Base-by-base conservation (phyloP, 352 stramenopile species). In the Phytophthora nicotianae region DNA sequence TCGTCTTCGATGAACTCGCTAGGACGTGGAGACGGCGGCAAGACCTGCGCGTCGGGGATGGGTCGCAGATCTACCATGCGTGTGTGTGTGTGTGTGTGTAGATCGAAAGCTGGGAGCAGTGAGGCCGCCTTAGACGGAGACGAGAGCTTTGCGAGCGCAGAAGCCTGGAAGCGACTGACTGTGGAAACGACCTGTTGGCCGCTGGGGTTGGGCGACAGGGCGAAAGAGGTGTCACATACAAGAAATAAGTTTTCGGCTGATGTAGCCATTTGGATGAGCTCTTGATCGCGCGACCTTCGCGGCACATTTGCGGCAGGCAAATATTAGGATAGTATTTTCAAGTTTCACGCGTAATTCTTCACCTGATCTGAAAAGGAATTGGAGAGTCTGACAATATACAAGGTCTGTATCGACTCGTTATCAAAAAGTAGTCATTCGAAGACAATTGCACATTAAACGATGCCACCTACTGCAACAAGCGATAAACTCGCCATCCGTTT, bases 1-100 rank as follows among this genome's bases (percentile, higher is more conserved):
- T 91, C 75, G 20, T 87, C 68, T 0, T 78, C 65, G 11, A 24
- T 42, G 6, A 42, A 8, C 3, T 26, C 50, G 47, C 35, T 49
- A 16, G 68, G 17, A 10, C 37, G 45, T 10, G 23, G 46, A 11
- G 32, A 38, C 32, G 32, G 48, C 4, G 29, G 48, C 10, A 32
- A 11, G 17, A 23, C 49, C n/a, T 32, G 35, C 14, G n/a, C 35
- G 19, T 62, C 59, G 11, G 49, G 19, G 5, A 51, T 38, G 14
- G 59, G 59, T n/a, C 47, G 45, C 38, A 62, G 46, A 17, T 68
- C 59, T 41, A 59, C 58, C 55, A 63, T 63, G 26, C 13, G 27
- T 16, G 47, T 24, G 17, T 48, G 20, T 29, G 21, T 48, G 17
- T 48, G 19, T 48, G 20, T n/a, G 19, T 8, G 26, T 35, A 26